A percentile compares a stretch with the other conserved stretches of the same genome.
These are phyloP conservation scores for Arabidopsis thaliana DNA, from an alignment of 345 rosid genomes.

Conservation along the genomic window TAIR10.1 NC_003074.8:21778501-21779000, in stretches of 20 bases:
- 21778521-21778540: neutral
- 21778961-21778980: too few species aligned
- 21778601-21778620: constrained; percentile 6
- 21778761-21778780: too few species aligned
- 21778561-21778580: constrained; percentile 19
- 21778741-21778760: neutral
- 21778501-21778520: neutral
- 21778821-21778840: neutral
- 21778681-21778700: neutral
- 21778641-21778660: neutral
- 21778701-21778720: neutral
- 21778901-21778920: too few species aligned
- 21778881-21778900: too few species aligned
- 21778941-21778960: too few species aligned
- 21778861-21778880: neutral
- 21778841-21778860: constrained; percentile 5
- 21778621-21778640: neutral
- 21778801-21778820: too few species aligned
- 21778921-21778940: too few species aligned
- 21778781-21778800: too few species aligned
- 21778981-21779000: too few species aligned
- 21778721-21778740: neutral
- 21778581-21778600: constrained; percentile 9
- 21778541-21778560: constrained; percentile 3
- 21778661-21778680: neutral